A percentile compares a stretch with the other conserved stretches of the same genome.
Evolutionary conservation across 169 alveolate genomes (phyloP).

Genomic region (Cryptosporidium ubiquitum): DNA sequence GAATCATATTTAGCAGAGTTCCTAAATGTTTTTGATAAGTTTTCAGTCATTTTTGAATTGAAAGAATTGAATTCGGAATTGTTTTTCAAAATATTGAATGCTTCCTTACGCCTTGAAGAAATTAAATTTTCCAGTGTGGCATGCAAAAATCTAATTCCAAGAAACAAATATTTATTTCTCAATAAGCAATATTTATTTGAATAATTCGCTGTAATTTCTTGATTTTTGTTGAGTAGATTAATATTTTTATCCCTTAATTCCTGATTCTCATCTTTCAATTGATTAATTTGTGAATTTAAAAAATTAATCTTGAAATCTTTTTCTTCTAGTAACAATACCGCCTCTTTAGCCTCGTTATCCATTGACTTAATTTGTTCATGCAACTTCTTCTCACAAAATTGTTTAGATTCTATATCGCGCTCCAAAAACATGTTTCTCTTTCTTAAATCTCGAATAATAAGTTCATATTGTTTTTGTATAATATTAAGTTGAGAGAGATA

Average conservation of each 20-base stretch:
- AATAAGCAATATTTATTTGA: not conserved
- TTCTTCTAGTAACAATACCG: not conserved
- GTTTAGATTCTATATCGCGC: constrained; percentile 11
- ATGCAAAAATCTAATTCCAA: constrained; percentile 2
- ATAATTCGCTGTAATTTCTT: not conserved
- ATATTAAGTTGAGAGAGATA: constrained; percentile 5
- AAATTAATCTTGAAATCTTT: constrained; percentile 17
- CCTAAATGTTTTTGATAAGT: not conserved
- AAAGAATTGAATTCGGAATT: not conserved
- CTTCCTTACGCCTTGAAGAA: not conserved
- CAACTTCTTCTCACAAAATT: constrained; percentile 23
- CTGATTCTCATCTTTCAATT: constrained; percentile 21
- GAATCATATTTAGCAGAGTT: not conserved
- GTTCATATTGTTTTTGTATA: constrained; percentile 56
- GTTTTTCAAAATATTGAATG: not conserved
- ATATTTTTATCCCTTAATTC: not conserved
- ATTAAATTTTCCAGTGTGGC: not conserved
- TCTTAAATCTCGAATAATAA: constrained; percentile 62
- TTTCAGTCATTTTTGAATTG: not conserved
- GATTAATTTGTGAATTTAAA: not conserved
- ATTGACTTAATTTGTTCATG: not conserved
- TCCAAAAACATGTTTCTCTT: constrained; percentile 16
- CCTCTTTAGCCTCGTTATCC: constrained; percentile 5
- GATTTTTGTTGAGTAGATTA: not conserved
- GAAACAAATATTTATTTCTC: constrained; percentile 14